Base-by-base conservation (phyloP, 805 yeast genomes). In the Danielia oregonensis region DNA sequence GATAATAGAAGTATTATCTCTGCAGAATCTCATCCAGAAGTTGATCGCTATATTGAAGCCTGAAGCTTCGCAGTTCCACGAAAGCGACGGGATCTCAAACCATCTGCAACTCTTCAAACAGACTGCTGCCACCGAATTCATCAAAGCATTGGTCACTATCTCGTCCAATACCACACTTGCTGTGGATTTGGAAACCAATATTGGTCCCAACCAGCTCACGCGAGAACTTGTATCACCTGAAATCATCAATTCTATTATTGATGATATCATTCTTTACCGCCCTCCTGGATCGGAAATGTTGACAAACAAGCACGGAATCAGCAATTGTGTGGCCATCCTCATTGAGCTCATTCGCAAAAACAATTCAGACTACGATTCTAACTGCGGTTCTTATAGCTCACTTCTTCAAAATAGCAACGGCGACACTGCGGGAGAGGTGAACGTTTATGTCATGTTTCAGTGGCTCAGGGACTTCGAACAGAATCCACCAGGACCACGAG, bases 201-300 rank as follows among this genome's bases (percentile, higher is more conserved):
- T 93, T 35, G 98, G 98, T 1, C 97, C 98, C 2, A 93, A 93
- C 54, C 96, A 87, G 54, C 69, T 93, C 24, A 87, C 96, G 3
- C 74, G 98, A 44, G 91, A 91, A 57, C 69, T 93, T 21, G 97
- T 89, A 10, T 82, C 94, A 12, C 79, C 79, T 26, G 70, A 74
- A 25, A 76, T 85, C 40, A 73, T 88, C 47, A 67, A 74, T 39
- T 71, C 74, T 40, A 67, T 93, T 45, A 84, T 89, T 17, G 61
- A 77, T 13, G 78, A 85, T 43, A 93, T 93, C 85, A 72, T 91
- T 36, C 48, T 67, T 22, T 57, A 47, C 32, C 50, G 51, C 16
- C 11, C 26, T n/a, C 16, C 21, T 18, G 9, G 21, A n/a, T n/a
- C n/a, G n/a, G n/a, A n/a, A n/a, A n/a, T n/a, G n/a, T n/a, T n/a